phyloP scores from a whole-genome alignment of 768 basidiomycete species.

The Mycena albidolilacea region DNA sequence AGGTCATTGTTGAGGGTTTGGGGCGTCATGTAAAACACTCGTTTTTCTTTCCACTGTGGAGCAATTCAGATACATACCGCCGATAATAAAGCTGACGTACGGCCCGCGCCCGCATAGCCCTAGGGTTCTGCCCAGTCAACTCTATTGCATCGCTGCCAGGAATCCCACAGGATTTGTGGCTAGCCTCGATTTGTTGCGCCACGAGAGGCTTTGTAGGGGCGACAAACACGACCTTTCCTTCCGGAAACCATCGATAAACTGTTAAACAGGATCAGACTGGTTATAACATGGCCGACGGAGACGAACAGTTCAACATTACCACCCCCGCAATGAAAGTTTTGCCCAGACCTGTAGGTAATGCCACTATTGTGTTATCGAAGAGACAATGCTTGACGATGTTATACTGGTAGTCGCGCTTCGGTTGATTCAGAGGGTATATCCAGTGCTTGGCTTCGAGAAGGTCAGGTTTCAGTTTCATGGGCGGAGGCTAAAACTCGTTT shows the following conservation, averaged over 20 bases:
- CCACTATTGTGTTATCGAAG: conserved; percentile 94
- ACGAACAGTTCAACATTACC: conserved; percentile 92
- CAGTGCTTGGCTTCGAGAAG: conserved; percentile 87
- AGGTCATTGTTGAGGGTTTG: conserved; percentile 96
- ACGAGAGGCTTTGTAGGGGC: conserved; percentile 98
- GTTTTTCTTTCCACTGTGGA: conserved; percentile 83
- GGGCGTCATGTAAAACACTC: conserved; percentile 96
- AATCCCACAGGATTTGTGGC: conserved; percentile 94
- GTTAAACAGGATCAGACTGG: conserved; percentile 21
- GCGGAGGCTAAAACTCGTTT: conserved; percentile 66
- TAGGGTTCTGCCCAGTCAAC: conserved; percentile 83
- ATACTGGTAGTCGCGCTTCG: conserved; percentile 94
- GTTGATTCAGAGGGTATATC: conserved; percentile 92
- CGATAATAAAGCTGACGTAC: conserved; percentile 56
- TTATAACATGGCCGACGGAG: not conserved
- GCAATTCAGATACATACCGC: conserved; percentile 21
- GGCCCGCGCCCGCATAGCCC: conserved; percentile 66
- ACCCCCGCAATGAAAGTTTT: conserved; percentile 99
- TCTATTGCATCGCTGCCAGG: conserved; percentile 89
- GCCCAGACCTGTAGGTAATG: conserved; percentile 95
- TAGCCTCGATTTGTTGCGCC: conserved; percentile 94
- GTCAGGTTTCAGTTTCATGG: conserved; percentile 86
- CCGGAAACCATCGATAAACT: conserved; percentile 95
- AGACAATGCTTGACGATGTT: conserved; percentile 91
- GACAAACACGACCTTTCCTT: conserved; percentile 93